A percentile compares a stretch with the other conserved stretches of the same genome.
Conservation (phyloP, 805 yeast genomes). For the Priceomyces fermenticarens region DNA sequence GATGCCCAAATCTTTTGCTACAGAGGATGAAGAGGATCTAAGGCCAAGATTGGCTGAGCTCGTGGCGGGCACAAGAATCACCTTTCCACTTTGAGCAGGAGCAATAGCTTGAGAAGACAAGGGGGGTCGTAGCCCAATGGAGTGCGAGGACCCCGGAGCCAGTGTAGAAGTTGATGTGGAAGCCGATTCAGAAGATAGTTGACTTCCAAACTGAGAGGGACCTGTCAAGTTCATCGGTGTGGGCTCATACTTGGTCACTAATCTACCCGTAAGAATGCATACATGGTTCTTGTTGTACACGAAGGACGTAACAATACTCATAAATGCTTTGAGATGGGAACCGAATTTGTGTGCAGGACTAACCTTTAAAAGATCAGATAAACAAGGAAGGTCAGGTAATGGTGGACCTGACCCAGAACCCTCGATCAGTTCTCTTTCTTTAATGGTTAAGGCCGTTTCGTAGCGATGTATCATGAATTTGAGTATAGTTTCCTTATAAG, state of each 20-base stretch:
- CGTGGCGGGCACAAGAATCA: constrained; percentile 12
- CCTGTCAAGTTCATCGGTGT: constrained; percentile 1
- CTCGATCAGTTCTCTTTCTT: constrained; percentile 17
- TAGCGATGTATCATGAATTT: constrained; percentile 30
- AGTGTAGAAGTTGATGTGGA: not conserved
- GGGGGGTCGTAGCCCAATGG: no score
- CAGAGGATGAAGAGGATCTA: constrained; percentile 1
- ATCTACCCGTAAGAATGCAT: constrained; percentile 26
- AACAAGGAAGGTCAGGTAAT: constrained; percentile 26
- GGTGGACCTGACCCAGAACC: constrained; percentile 22
- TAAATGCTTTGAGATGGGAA: constrained; percentile 25
- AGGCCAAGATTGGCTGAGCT: not conserved
- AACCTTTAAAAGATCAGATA: constrained; percentile 24
- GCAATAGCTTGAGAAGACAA: no score
- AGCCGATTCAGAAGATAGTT: constrained; percentile 2
- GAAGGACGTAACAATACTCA: constrained; percentile 21
- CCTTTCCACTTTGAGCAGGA: constrained; percentile 5
- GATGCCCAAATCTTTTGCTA: constrained; percentile 3
- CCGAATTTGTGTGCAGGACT: constrained; percentile 30
- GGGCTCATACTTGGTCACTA: constrained; percentile 25
- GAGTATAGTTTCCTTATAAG: constrained; percentile 31
- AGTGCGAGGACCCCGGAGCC: not conserved
- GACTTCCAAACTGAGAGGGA: constrained; percentile 3
- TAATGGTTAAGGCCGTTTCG: constrained; percentile 14
- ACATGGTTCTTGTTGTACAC: constrained; percentile 22